These are phyloP conservation scores for Phyllostachys edulis DNA, from an alignment of 176 grass and related monocot species.

Conservation along the genomic window DNA sequence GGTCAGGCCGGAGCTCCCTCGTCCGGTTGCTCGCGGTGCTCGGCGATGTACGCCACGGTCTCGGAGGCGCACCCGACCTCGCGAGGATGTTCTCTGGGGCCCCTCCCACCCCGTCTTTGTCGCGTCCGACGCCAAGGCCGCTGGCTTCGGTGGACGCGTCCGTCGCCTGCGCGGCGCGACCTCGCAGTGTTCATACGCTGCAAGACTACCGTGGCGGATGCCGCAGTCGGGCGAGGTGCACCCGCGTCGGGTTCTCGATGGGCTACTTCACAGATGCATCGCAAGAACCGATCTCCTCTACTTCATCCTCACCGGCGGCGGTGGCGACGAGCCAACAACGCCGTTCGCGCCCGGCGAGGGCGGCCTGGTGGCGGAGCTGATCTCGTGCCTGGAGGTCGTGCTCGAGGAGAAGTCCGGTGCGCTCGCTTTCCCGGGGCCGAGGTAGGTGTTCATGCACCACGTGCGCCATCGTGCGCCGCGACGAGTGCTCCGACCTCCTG, in stretches of 20 bases:
- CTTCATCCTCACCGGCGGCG: neutral
- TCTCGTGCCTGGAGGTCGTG: constrained; percentile 33
- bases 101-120: constrained; percentile 14
- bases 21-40: constrained; percentile 43
- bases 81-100: constrained; percentile 35
- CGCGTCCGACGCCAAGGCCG: constrained; percentile 8
- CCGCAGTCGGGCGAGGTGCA: constrained; percentile 47
- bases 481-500: constrained; percentile 39
- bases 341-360: neutral
- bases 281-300: constrained; percentile 40
- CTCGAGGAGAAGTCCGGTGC: constrained; percentile 34
- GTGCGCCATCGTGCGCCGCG: constrained; percentile 32
- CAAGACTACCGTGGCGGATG: constrained; percentile 49
- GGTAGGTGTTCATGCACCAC: constrained; percentile 51
- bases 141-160: constrained; percentile 28
- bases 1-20: too few species aligned
- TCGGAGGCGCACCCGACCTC: constrained; percentile 38
- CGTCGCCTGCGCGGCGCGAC: constrained; percentile 24
- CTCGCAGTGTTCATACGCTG: constrained; percentile 12
- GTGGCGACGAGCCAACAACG: neutral
- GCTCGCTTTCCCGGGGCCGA: constrained; percentile 38
- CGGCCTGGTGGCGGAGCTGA: constrained; percentile 19
- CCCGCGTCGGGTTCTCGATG: constrained; percentile 47
- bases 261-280: constrained; percentile 43
- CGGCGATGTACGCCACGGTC: constrained; percentile 33